Evolutionary conservation across 148 eudicot genomes (phyloP), one percentile per base, ranked within the genome.

Genomic region (Euryodendron excelsum): DNA sequence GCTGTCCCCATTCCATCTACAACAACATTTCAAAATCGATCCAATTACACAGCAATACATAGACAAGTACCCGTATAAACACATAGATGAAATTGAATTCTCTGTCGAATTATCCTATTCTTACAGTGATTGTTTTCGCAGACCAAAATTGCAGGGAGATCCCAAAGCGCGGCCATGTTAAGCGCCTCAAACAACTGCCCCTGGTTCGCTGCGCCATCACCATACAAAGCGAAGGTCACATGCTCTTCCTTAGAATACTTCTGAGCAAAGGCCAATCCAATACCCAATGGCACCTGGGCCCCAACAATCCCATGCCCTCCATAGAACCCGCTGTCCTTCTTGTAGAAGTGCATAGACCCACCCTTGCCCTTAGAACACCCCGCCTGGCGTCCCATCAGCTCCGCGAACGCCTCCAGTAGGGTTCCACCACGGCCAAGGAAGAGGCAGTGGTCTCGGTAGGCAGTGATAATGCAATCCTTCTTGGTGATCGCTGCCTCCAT

Each of bases 1-100:
- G 99, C 96, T 33, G 99, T 96, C 5, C 99, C 99, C 99, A 96
- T 96, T 63, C 99, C 98, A 87, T 96, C 99, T 96, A 78, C 69
- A 84, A 21, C 47, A 72, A 64, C 3, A 41, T 50, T 65, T 50
- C 61, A 37, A 63, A 66, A 62, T 63, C 25, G 83, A 30, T 8
- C 55, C 31, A 39, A 68, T 61, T 30, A 72, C 41, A 25, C 72
- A 75, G n/a, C 39, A 27, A 76, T 15, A 48, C 23, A 64, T 3
- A n/a, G n/a, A n/a, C n/a, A n/a, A n/a, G n/a, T n/a, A n/a, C n/a
- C n/a, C n/a, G n/a, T n/a, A n/a, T n/a, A 31, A 3, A 23, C 52
- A 44, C 66, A 50, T 23, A n/a, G n/a, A 2, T 70, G 17, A 59
- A 71, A 74, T 18, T 14, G 21, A 81, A 39, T 74, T 25, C 34